A percentile compares a stretch with the other conserved stretches of the same genome.
Conservation (phyloP, 495 filamentous ascomycete genomes). For the Aspergillus bridgeri region DNA sequence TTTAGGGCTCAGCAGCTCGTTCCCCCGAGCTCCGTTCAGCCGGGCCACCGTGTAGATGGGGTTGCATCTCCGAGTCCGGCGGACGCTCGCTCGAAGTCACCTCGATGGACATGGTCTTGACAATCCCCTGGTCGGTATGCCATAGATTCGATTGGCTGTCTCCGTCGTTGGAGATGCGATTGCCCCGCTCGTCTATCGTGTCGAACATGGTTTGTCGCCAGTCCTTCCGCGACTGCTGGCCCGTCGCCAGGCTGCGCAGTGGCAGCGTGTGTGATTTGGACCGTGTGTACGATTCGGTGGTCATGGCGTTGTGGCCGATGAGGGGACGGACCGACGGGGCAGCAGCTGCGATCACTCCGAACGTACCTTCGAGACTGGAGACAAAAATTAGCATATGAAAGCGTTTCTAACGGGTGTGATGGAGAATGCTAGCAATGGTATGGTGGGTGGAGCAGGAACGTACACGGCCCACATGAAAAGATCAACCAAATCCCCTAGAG, state of each 20-base stretch:
- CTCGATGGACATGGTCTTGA: constrained; percentile 1
- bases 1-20: not conserved
- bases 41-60: not conserved
- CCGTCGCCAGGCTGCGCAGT: not conserved
- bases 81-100: not conserved
- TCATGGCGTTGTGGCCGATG: constrained; percentile 12
- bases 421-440: no score
- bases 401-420: no score
- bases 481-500: constrained; percentile 5
- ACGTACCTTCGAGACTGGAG: constrained; percentile 2
- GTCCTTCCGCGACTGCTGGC: not conserved
- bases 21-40: not conserved
- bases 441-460: not conserved
- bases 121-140: not conserved
- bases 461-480: constrained; percentile 6
- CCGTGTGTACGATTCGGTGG: constrained; percentile 6
- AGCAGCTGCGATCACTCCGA: constrained; percentile 2
- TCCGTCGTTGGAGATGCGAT: not conserved
- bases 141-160: not conserved
- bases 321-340: constrained; percentile 10
- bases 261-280: constrained; percentile 7
- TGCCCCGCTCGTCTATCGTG: not conserved
- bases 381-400: not conserved
- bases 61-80: not conserved
- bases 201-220: not conserved